Base-by-base conservation (phyloP, 108 stramenopile species). In the Cyclostephanos invisitatus region DNA sequence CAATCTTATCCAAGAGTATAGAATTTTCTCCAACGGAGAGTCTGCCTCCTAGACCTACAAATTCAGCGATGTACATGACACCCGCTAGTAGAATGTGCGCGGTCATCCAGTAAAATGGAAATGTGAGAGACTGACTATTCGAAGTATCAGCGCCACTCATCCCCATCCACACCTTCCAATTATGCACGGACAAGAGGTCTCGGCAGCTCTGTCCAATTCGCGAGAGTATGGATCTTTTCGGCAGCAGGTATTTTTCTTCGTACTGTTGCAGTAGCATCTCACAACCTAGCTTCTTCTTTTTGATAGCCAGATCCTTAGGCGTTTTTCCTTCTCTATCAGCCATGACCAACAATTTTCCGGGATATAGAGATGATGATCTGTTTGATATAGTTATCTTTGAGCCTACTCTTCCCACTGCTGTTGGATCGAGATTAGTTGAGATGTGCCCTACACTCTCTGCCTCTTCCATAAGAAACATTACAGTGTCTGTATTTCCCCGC, bases 401-500 rank as follows among this genome's bases (percentile, higher is more conserved):
- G 44, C 77, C 76, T 7, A 78, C 72, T 28, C 77, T 78, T 2
- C 65, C 80, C 40, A 44, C 51, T 14, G 47, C 51, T 18, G 70
- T 37, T 54, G 59, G 71, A 20, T 38, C 60, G 22, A 42, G 60
- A 61, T 42, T 38, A 36, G 18, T 21, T 21, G 60, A n/a, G 2
- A 46, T 44, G 14, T 25, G 22, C 18, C 35, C 49, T 58, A 44
- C 63, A 44, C 48, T 73, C 50, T 56, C 62, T 5, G 80, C 81
- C 69, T 87, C 85, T 58, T 88, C 77, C 63, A 96, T 73, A 27
- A 96, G 80, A 67, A 89, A 96, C 20, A 80, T 70, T 1, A 93
- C 86, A 4, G 90, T 92, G 10, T 86, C 83, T 0, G 84, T 72
- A 73, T 98, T 90, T 20, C 98, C 98, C 56, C 96, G 82, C 18